Percentiles rank a stretch among this genome's conserved stretches.
These are phyloP conservation scores for Candida sojae DNA, from an alignment of 1,139 yeast species.

Conservation along the genomic window DNA sequence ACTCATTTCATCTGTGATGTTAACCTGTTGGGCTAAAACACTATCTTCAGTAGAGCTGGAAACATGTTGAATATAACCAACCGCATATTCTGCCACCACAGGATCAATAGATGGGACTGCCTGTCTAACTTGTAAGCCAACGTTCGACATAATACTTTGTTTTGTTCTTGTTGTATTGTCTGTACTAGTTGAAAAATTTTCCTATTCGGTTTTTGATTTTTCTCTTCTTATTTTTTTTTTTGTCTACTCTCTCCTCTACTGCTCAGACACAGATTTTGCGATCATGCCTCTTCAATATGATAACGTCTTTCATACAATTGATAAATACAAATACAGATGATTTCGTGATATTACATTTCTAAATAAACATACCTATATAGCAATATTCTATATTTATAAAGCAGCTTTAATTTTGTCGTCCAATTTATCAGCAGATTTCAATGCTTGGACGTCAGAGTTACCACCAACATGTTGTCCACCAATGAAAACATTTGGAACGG, in stretches of 20 bases:
- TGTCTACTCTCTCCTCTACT: neutral
- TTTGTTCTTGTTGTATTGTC: neutral
- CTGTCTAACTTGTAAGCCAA: slow-evolving; percentile 75
- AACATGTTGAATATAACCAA: slow-evolving; percentile 83
- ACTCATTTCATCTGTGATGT: slow-evolving; percentile 63
- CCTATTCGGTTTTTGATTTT: neutral
- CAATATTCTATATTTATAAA: slow-evolving; percentile 21
- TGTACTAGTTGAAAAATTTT: slow-evolving; percentile 1
- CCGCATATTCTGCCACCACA: slow-evolving; percentile 88
- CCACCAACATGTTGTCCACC: slow-evolving; percentile 94
- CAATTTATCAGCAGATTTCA: slow-evolving; percentile 41
- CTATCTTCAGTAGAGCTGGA: slow-evolving; percentile 77
- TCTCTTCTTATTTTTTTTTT: neutral
- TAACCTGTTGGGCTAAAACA: slow-evolving; percentile 72
- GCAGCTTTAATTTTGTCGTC: slow-evolving; percentile 41
- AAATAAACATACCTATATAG: neutral
- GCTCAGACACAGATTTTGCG: neutral
- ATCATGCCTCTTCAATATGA: neutral
- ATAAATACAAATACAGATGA: neutral
- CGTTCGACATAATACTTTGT: slow-evolving; percentile 43
- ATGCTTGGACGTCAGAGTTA: slow-evolving; percentile 77
- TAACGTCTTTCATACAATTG: too few relatives aligned
- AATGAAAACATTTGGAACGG: slow-evolving; percentile 92
- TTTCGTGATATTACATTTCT: neutral
- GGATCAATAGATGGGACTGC: slow-evolving; percentile 88